Percentiles rank a stretch among this genome's conserved stretches.
Conservation (phyloP, 352 stramenopile species). For the Pythium rishiriense region DNA sequence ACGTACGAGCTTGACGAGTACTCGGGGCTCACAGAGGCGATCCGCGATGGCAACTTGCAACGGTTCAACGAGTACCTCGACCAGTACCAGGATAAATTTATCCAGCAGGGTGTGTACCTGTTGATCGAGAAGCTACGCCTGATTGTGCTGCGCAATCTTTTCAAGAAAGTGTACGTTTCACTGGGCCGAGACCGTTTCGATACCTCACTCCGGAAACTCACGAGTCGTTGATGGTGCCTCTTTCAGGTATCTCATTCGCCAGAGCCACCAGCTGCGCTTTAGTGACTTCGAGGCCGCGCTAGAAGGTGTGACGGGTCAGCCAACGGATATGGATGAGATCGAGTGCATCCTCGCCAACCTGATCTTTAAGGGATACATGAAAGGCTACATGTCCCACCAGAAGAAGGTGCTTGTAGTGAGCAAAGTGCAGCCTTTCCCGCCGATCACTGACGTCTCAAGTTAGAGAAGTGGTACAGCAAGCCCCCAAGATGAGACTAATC, state of each 20-base stretch:
- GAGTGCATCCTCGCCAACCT: constrained; percentile 97
- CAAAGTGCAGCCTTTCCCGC: constrained; percentile 93
- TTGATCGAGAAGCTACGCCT: constrained; percentile 96
- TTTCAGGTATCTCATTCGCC: constrained; percentile 75
- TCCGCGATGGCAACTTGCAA: constrained; percentile 90
- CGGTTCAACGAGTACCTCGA: constrained; percentile 92
- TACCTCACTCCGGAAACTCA: not conserved
- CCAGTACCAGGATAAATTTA: constrained; percentile 90
- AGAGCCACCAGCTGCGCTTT: constrained; percentile 90
- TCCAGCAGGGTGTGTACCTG: constrained; percentile 93
- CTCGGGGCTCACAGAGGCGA: constrained; percentile 88
- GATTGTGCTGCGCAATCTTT: constrained; percentile 94
- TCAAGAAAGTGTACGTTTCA: constrained; percentile 93
- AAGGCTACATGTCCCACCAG: constrained; percentile 96
- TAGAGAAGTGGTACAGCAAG: too few relatives aligned
- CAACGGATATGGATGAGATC: constrained; percentile 95
- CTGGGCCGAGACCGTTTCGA: not conserved
- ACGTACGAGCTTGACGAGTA: constrained; percentile 90
- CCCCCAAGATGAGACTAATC: too few relatives aligned
- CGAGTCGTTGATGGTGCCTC: not conserved
- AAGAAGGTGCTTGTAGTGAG: constrained; percentile 96
- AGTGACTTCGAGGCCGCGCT: constrained; percentile 88
- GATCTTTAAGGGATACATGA: constrained; percentile 96
- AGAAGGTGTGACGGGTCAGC: constrained; percentile 78
- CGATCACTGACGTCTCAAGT: constrained; percentile 75